Conservation (phyloP, 805 yeast species). For the Wickerhamiella nectarea region DNA sequence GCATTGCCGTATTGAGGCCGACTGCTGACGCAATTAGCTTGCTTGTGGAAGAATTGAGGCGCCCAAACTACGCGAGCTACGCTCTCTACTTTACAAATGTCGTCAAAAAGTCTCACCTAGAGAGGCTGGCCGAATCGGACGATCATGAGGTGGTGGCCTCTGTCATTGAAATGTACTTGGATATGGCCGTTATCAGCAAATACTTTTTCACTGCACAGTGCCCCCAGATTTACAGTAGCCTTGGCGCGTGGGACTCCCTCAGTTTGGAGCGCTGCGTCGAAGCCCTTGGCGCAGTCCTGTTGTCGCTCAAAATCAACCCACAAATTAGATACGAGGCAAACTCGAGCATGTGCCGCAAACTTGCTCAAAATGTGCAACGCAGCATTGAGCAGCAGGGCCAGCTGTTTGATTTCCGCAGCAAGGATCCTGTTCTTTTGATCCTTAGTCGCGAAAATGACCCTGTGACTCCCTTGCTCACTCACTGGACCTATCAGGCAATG, state of each 20-base stretch:
- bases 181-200: slow-evolving; percentile 59
- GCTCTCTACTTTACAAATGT: slow-evolving; percentile 66
- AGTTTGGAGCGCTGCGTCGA: slow-evolving; percentile 33
- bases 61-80: slow-evolving; percentile 71
- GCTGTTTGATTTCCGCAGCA: slow-evolving; percentile 50
- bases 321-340: slow-evolving; percentile 63
- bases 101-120: slow-evolving; percentile 64
- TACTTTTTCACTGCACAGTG: slow-evolving; percentile 42
- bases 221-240: slow-evolving; percentile 22
- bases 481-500: slow-evolving; percentile 99
- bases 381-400: slow-evolving; percentile 27
- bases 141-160: slow-evolving; percentile 64
- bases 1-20: slow-evolving; percentile 71
- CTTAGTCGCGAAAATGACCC: slow-evolving; percentile 85
- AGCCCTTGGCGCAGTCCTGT: slow-evolving; percentile 40
- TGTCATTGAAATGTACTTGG: slow-evolving; percentile 76
- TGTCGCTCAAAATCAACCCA: slow-evolving; percentile 68
- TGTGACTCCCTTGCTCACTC: slow-evolving; percentile 76
- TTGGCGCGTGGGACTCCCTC: slow-evolving; percentile 35
- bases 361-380: slow-evolving; percentile 50
- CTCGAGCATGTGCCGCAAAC: slow-evolving; percentile 47
- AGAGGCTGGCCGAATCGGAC: slow-evolving; percentile 80
- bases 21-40: slow-evolving; percentile 45
- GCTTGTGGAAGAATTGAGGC: slow-evolving; percentile 51
- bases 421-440: slow-evolving; percentile 57